Conservation (phyloP, 2,329 filamentous ascomycete genomes). For the Massarina eburnea region DNA sequence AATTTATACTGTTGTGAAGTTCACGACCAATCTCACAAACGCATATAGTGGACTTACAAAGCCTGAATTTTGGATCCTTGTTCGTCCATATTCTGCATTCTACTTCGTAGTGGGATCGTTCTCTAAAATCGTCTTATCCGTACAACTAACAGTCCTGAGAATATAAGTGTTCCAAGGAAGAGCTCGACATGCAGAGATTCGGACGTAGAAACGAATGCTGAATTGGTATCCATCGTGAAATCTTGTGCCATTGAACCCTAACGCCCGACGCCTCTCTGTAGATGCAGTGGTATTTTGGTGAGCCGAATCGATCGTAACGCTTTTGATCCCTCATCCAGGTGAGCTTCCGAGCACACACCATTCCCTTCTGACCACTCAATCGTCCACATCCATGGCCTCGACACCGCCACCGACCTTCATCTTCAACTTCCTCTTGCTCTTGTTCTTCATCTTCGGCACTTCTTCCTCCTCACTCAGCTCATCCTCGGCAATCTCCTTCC, state of each 20-base stretch:
- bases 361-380: slow-evolving; percentile 11
- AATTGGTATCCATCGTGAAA: slow-evolving; percentile 30
- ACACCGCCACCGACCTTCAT: slow-evolving; percentile 49
- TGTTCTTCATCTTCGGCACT: slow-evolving; percentile 40
- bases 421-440: slow-evolving; percentile 52
- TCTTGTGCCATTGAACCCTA: slow-evolving; percentile 1
- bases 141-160: too few species aligned
- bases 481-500: slow-evolving; percentile 63
- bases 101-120: too few species aligned
- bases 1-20: too few species aligned
- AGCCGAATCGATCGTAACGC: not conserved
- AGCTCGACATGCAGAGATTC: not conserved
- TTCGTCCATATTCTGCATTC: too few species aligned
- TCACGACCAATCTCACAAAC: too few species aligned
- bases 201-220: slow-evolving; percentile 3
- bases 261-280: slow-evolving; percentile 1
- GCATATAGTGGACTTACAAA: too few species aligned
- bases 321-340: too few species aligned
- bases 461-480: slow-evolving; percentile 42
- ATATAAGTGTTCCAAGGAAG: not conserved
- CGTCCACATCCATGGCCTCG: slow-evolving; percentile 53
- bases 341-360: not conserved
- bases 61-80: too few species aligned
- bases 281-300: not conserved
- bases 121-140: too few species aligned